phyloP scores from a whole-genome alignment of 2,329 filamentous ascomycete genomes.

The Aspergillus piperis region DNA sequence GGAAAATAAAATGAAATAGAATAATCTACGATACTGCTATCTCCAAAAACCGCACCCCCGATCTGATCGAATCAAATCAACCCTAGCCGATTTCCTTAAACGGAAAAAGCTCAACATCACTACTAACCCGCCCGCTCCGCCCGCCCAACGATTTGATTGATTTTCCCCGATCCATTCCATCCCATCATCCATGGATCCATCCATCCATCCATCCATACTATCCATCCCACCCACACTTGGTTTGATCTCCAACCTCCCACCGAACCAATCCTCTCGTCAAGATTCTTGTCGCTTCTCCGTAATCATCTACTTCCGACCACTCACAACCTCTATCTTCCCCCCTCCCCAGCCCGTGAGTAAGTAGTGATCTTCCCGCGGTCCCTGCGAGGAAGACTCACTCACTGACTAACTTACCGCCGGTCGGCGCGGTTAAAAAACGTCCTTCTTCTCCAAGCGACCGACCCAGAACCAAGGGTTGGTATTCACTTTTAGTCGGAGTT shows the following conservation, averaged over 20 bases:
- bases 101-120: background rate
- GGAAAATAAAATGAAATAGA: background rate
- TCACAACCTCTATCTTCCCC: background rate
- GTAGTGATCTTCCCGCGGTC: slow-evolving; percentile 15
- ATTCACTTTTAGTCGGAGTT: slow-evolving; percentile 1
- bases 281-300: background rate
- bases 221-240: background rate
- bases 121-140: background rate
- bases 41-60: too few relatives aligned
- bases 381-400: slow-evolving; percentile 8
- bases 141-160: background rate
- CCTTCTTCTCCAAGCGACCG: slow-evolving; percentile 9
- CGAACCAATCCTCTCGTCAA: background rate
- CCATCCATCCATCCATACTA: background rate
- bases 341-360: background rate
- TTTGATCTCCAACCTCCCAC: background rate
- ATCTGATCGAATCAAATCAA: background rate
- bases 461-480: slow-evolving; percentile 13
- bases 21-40: too few relatives aligned
- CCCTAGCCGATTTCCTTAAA: background rate
- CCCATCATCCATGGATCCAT: background rate
- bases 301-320: background rate
- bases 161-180: background rate
- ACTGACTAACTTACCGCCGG: background rate
- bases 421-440: too few relatives aligned